These are phyloP conservation scores for Elsinoe australis DNA, from an alignment of 2,329 filamentous ascomycete genomes.

Conservation along the genomic window DNA sequence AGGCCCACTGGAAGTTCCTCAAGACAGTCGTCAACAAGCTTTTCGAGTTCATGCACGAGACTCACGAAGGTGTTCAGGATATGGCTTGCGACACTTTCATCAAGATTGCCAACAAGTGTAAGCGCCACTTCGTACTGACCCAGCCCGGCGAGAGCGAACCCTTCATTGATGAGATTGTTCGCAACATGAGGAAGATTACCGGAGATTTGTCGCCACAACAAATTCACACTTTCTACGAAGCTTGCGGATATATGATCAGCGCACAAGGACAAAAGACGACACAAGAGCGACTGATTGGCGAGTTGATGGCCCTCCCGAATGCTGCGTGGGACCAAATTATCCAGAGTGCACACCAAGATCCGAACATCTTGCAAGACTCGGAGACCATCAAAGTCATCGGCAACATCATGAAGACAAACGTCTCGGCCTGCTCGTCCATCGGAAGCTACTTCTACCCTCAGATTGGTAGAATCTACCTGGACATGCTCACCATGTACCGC, in stretches of 20 bases:
- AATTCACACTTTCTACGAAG: constrained; percentile 97
- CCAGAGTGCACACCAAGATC: constrained; percentile 73
- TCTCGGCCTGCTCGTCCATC: constrained; percentile 94
- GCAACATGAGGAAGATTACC: constrained; percentile 92
- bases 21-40: constrained; percentile 99
- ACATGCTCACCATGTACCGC: constrained; percentile 98
- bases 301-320: constrained; percentile 91
- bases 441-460: constrained; percentile 97
- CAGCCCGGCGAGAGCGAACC: constrained; percentile 91
- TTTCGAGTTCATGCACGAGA: constrained; percentile 99
- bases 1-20: constrained; percentile 99
- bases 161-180: constrained; percentile 97
- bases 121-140: constrained; percentile 90
- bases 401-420: constrained; percentile 99
- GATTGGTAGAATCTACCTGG: constrained; percentile 92
- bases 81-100: constrained; percentile 99
- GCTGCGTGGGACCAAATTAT: constrained; percentile 95
- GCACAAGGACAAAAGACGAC: constrained; percentile 92
- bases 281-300: constrained; percentile 82
- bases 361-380: constrained; percentile 76
- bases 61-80: constrained; percentile 97
- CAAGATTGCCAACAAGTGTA: constrained; percentile 97
- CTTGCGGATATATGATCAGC: constrained; percentile 97
- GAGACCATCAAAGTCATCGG: constrained; percentile 98
- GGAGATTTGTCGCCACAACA: constrained; percentile 92